A percentile compares a stretch with the other conserved stretches of the same genome.
These are phyloP conservation scores for Poa annua DNA, from an alignment of 176 grass and related monocot genomes.

Conservation along the genomic window DNA sequence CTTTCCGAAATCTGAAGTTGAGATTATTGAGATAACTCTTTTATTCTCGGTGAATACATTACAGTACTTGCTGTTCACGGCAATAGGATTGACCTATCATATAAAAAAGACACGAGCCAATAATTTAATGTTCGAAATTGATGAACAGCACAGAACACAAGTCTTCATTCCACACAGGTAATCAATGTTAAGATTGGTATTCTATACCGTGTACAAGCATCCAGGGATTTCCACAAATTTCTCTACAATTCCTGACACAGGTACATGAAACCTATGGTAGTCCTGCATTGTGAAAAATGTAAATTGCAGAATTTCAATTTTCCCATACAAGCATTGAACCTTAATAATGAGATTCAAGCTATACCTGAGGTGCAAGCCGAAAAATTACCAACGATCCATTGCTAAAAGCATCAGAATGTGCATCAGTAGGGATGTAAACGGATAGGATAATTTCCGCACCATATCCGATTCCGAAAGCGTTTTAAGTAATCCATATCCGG, in stretches of 20 bases:
- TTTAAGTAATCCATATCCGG: too few relatives aligned
- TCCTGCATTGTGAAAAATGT: conserved; percentile 61
- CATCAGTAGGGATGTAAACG: too few relatives aligned
- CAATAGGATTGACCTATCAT: conserved; percentile 96
- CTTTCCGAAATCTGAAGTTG: conserved; percentile 90
- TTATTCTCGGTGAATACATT: conserved; percentile 99
- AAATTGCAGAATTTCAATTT: conserved; percentile 23
- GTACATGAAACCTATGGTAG: conserved; percentile 98
- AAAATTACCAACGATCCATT: conserved; percentile 93
- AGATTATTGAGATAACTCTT: conserved; percentile 84
- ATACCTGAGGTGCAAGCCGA: conserved; percentile 92
- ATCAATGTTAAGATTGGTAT: conserved; percentile 23
- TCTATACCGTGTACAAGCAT: conserved; percentile 83
- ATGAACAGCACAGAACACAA: conserved; percentile 24
- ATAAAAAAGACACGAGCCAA: conserved; percentile 34
- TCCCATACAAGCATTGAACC: neutral
- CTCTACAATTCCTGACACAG: conserved; percentile 88
- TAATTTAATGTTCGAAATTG: conserved; percentile 34
- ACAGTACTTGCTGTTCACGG: conserved; percentile 97
- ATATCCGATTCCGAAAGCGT: too few relatives aligned
- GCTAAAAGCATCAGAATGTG: conserved; percentile 49
- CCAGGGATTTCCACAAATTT: conserved; percentile 94
- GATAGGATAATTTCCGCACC: too few relatives aligned
- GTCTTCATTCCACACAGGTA: neutral
- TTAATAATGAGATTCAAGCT: conserved; percentile 36